Base-by-base conservation (phyloP, 148 eudicot genomes). In the Camellia lanceoleosa region DNA sequence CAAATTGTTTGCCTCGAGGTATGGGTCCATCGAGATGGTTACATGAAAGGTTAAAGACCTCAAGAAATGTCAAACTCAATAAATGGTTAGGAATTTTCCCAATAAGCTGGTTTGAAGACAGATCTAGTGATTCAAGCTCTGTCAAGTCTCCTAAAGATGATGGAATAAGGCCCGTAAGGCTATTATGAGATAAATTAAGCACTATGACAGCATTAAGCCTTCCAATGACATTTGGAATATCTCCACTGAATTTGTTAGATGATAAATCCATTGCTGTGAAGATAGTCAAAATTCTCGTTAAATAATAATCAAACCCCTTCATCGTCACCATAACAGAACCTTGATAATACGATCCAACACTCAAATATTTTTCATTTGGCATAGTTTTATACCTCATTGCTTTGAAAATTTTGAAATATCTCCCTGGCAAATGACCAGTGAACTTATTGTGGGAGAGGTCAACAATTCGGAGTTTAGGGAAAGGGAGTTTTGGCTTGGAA, bases 181-280 rank as follows among this genome's bases (percentile, higher is more conserved):
- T 61, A 46, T 81, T 81, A 0, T 38, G 38, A 49, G 83, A 81
- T 1, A 81, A 19, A 68, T 81, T 76, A 23, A 81, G 76, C 12
- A 81, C 3, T 12, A 30, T 62, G 38, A 81, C 76, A 0, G 49
- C 18, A 20, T 56, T 60, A 0, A 81, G 83, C 16, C 55, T 41
- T 70, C 83, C 83, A 8, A 69, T 20, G 49, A 10, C 43, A 5
- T 60, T 68, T 68, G 80, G 83, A 23, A 81, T 76, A 1, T 5
- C 58, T 12, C 83, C 83, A 23, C 30, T 55, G 56, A 76, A 76
- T 2, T 30, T 14, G 76, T 76, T 81, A 44, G 18, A 12, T 3
- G 83, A 81, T 13, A 81, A 44, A n/a, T 81, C 83, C 41, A 81
- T 60, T 2, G 80, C 38, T 58, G 72, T 54, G 54, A 78, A 68